Evolutionary conservation across 2,329 filamentous ascomycete genomes (phyloP).

Genomic region (Ophiostoma fasciatum): DNA sequence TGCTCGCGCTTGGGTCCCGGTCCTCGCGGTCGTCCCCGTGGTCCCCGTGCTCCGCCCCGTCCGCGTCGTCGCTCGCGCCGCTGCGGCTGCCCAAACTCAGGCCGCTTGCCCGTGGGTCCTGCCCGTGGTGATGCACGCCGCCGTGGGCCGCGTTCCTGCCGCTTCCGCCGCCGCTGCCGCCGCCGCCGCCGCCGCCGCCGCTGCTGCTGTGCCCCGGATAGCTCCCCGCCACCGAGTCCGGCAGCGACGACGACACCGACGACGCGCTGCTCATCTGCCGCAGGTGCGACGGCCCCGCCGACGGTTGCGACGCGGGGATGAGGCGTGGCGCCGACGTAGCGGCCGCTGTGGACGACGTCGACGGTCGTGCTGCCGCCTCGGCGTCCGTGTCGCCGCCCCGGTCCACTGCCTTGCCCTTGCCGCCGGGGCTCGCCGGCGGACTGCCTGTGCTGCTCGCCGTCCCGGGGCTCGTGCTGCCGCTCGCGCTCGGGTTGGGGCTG

Average conservation of each 20-base stretch:
- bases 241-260: slow-evolving; percentile 62
- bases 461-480: too few relatives aligned
- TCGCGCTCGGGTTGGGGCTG: slow-evolving; percentile 13
- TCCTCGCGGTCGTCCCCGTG: slow-evolving; percentile 31
- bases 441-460: not conserved
- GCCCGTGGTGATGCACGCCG: slow-evolving; percentile 19
- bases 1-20: slow-evolving; percentile 30
- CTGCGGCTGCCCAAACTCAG: slow-evolving; percentile 33
- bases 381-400: slow-evolving; percentile 22
- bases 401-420: slow-evolving; percentile 60
- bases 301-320: slow-evolving; percentile 32
- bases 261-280: slow-evolving; percentile 79
- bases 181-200: slow-evolving; percentile 71
- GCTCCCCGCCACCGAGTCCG: slow-evolving; percentile 48
- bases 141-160: slow-evolving; percentile 31
- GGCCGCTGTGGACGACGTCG: slow-evolving; percentile 15
- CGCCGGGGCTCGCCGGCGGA: slow-evolving; percentile 18
- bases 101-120: slow-evolving; percentile 38
- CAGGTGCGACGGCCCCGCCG: slow-evolving; percentile 53
- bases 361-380: slow-evolving; percentile 33
- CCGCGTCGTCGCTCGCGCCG: slow-evolving; percentile 21
- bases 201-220: too few relatives aligned
- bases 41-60: not conserved
- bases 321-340: slow-evolving; percentile 23
- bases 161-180: slow-evolving; percentile 55